These are phyloP conservation scores for Podaxis sp. DNA, from an alignment of 768 basidiomycete genomes.

Conservation along the genomic window DNA sequence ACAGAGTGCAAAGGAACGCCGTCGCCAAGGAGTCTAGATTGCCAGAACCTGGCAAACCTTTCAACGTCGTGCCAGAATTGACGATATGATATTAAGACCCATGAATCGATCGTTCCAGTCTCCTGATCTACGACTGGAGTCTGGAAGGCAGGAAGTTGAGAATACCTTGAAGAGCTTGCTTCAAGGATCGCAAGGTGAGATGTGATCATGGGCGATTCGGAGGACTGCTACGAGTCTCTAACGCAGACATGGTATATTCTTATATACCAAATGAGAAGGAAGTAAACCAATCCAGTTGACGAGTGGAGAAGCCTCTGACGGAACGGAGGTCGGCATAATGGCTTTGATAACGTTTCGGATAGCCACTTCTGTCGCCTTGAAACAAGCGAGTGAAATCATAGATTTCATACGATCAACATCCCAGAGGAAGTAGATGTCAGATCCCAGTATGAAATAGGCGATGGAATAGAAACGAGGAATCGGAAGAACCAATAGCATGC, in stretches of 20 bases:
- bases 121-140: conserved; percentile 48
- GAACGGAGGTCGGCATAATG: conserved; percentile 6
- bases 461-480: neutral
- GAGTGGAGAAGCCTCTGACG: conserved; percentile 14
- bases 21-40: conserved; percentile 41
- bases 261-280: conserved; percentile 6
- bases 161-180: conserved; percentile 46
- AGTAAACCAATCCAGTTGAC: neutral
- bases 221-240: conserved; percentile 18
- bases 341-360: conserved; percentile 1
- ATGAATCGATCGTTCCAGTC: conserved; percentile 44
- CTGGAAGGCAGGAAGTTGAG: conserved; percentile 57
- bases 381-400: neutral
- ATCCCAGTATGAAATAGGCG: neutral
- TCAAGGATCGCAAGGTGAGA: conserved; percentile 69
- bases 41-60: conserved; percentile 63
- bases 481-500: neutral
- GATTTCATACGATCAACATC: neutral
- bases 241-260: neutral
- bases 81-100: conserved; percentile 62
- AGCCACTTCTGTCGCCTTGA: conserved; percentile 7
- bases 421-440: neutral
- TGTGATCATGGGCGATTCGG: conserved; percentile 31
- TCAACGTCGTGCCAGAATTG: conserved; percentile 72
- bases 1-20: conserved; percentile 56